Percentiles rank a stretch among this genome's conserved stretches.
Evolutionary conservation across 345 rosid species (phyloP).

Genomic region (Turnera subulata): DNA sequence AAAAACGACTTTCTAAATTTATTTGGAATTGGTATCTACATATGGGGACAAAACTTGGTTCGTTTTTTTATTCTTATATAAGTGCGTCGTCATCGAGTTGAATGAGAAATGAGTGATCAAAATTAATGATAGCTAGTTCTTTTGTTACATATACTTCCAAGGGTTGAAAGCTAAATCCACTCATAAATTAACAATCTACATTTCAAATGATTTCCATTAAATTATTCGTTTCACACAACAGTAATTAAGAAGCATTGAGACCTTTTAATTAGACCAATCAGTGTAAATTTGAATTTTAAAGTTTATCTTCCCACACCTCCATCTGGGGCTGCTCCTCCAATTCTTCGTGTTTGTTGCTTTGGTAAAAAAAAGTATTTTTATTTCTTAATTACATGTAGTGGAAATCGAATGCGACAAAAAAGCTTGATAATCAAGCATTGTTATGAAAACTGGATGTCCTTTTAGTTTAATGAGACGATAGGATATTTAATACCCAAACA

Average conservation of each 20-base stretch:
- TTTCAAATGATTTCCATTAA: neutral
- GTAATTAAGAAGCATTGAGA: no score
- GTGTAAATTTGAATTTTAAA: conserved; percentile 1
- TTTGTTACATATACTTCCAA: no score
- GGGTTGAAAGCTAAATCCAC: conserved; percentile 1
- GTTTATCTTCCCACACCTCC: conserved; percentile 7
- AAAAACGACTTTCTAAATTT: neutral
- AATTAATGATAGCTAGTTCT: neutral
- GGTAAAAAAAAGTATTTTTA: neutral
- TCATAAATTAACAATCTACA: conserved; percentile 15
- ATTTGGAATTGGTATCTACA: conserved; percentile 2
- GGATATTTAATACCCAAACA: neutral
- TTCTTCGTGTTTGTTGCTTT: conserved; percentile 15
- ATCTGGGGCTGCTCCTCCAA: conserved; percentile 7
- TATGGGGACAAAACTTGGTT: conserved; percentile 15
- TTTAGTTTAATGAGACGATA: neutral
- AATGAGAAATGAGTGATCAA: conserved; percentile 16
- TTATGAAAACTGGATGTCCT: neutral
- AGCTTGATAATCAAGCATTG: neutral
- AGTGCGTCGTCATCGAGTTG: conserved; percentile 20
- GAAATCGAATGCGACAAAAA: neutral
- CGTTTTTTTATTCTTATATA: conserved; percentile 17
- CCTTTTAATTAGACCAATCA: conserved; percentile 12
- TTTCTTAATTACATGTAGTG: neutral
- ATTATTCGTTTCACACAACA: neutral